These are phyloP conservation scores for Ceratobasidium sp. DNA, from an alignment of 1,284 basidiomycete genomes.

Conservation along the genomic window DNA sequence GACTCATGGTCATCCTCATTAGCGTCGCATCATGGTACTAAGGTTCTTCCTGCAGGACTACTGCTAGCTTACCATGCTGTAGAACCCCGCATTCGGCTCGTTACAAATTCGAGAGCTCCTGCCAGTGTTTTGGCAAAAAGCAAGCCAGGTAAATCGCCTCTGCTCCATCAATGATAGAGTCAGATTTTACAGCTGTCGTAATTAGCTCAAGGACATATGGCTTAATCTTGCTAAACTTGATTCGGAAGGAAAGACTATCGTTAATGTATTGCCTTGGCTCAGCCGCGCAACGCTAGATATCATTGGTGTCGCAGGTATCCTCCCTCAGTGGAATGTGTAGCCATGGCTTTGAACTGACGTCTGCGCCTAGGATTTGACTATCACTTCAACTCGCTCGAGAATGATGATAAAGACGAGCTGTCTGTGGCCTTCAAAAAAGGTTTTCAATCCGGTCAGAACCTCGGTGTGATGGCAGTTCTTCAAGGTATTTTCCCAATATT, in stretches of 20 bases:
- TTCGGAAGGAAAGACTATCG: background rate
- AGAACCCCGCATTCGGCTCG: slow-evolving; percentile 43
- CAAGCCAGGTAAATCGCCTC: slow-evolving; percentile 17
- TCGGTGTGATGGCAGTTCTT: slow-evolving; percentile 46
- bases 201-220: slow-evolving; percentile 24
- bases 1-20: background rate
- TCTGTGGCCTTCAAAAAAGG: slow-evolving; percentile 2
- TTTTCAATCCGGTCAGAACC: slow-evolving; percentile 27
- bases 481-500: slow-evolving; percentile 6
- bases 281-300: slow-evolving; percentile 40
- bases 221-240: background rate
- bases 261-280: slow-evolving; percentile 39
- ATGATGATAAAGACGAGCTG: background rate
- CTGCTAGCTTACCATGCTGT: background rate
- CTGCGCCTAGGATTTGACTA: slow-evolving; percentile 54
- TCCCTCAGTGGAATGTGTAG: slow-evolving; percentile 52
- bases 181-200: background rate
- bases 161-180: background rate
- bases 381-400: slow-evolving; percentile 52
- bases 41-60: background rate
- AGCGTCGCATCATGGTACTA: slow-evolving; percentile 43
- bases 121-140: slow-evolving; percentile 41
- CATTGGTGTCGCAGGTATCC: slow-evolving; percentile 39
- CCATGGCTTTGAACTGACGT: background rate
- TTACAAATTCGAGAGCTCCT: slow-evolving; percentile 38